These are phyloP conservation scores for Sporodiniella umbellata DNA, from an alignment of 371 early-diverging fungal genomes.

Conservation along the genomic window DNA sequence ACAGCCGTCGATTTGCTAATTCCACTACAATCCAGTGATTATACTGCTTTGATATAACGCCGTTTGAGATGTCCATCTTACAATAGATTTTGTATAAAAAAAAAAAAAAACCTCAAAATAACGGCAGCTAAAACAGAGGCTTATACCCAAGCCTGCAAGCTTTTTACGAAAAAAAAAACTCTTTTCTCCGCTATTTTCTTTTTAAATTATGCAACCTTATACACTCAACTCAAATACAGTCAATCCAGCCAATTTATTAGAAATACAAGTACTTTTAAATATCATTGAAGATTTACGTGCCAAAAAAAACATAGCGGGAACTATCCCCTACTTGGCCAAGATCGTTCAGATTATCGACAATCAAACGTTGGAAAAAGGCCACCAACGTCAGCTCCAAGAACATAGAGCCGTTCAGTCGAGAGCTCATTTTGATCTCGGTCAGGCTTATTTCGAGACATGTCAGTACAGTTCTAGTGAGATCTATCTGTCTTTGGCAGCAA, in stretches of 20 bases:
- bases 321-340: constrained; percentile 44
- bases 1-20: too few species aligned
- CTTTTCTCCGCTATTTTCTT: too few species aligned
- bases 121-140: too few species aligned
- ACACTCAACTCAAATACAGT: constrained; percentile 11
- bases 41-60: too few species aligned
- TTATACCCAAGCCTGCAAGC: too few species aligned
- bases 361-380: constrained; percentile 12
- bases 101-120: too few species aligned
- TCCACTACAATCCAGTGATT: too few species aligned
- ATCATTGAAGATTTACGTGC: constrained; percentile 18
- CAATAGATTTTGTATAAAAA: too few species aligned
- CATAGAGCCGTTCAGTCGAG: constrained; percentile 25
- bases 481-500: constrained; percentile 19
- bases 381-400: constrained; percentile 13
- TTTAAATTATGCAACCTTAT: constrained; percentile 7
- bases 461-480: constrained; percentile 28
- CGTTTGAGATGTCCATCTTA: too few species aligned
- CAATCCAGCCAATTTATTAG: constrained; percentile 27
- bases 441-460: constrained; percentile 28
- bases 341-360: constrained; percentile 41
- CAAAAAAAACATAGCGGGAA: constrained; percentile 20
- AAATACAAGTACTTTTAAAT: constrained; percentile 28
- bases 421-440: constrained; percentile 31
- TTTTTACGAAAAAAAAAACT: too few species aligned